phyloP scores from a whole-genome alignment of 2,329 filamentous ascomycete genomes.

The Diaporthe humulicola region DNA sequence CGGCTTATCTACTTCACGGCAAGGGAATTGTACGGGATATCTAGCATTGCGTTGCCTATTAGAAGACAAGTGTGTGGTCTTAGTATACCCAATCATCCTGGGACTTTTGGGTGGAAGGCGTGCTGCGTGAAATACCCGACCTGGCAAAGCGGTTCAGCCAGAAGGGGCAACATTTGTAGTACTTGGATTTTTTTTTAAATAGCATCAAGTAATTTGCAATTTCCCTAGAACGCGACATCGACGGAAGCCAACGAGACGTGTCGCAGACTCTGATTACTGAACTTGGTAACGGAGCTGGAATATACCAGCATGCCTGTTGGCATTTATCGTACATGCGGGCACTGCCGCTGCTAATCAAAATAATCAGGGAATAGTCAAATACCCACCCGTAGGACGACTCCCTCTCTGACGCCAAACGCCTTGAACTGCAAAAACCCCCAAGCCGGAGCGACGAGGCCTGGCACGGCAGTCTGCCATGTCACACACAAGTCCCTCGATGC shows the following conservation, averaged over 20 bases:
- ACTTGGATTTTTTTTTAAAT: background rate
- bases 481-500: background rate
- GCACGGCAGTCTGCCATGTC: background rate
- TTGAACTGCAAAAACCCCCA: background rate
- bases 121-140: slow-evolving; percentile 1
- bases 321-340: background rate
- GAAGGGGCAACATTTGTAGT: background rate
- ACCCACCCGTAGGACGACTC: background rate
- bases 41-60: slow-evolving; percentile 16
- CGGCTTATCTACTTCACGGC: background rate
- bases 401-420: slow-evolving; percentile 26
- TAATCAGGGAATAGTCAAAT: background rate
- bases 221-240: background rate
- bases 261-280: background rate
- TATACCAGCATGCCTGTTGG: background rate
- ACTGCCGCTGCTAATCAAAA: slow-evolving; percentile 4
- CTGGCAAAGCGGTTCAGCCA: background rate
- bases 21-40: background rate
- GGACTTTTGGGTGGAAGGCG: background rate
- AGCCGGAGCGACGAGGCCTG: background rate
- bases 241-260: background rate
- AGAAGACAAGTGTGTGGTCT: slow-evolving; percentile 7
- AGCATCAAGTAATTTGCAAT: slow-evolving; percentile 14
- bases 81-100: background rate
- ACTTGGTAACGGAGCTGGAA: background rate